Conservation (phyloP, 352 stramenopile genomes). For the Phytophthora colocasiae region DNA sequence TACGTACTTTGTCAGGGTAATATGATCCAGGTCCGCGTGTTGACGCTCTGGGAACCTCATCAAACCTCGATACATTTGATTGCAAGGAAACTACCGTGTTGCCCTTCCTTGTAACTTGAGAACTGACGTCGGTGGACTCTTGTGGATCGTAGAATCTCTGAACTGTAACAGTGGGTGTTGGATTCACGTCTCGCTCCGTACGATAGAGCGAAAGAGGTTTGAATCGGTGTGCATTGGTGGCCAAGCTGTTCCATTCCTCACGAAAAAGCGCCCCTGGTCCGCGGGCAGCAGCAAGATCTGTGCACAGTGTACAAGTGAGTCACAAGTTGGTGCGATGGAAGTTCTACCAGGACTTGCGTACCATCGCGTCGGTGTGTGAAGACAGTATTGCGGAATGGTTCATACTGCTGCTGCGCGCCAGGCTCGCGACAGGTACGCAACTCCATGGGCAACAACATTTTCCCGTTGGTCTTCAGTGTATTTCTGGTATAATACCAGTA, state of each 20-base stretch:
- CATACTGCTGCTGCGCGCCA: constrained; percentile 55
- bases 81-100: constrained; percentile 50
- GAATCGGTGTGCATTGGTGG: constrained; percentile 30
- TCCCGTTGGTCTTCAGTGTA: too few species aligned
- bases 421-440: constrained; percentile 46
- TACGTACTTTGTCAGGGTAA: constrained; percentile 52
- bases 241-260: constrained; percentile 56
- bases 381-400: constrained; percentile 54
- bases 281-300: constrained; percentile 27
- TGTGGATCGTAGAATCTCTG: constrained; percentile 57
- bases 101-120: constrained; percentile 36
- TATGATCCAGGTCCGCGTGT: constrained; percentile 51
- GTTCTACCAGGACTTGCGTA: constrained; percentile 23
- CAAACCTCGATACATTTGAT: constrained; percentile 58
- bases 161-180: constrained; percentile 45
- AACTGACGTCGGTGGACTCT: constrained; percentile 42
- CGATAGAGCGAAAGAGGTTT: constrained; percentile 36
- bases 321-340: neutral
- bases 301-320: neutral
- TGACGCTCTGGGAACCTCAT: constrained; percentile 9
- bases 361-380: constrained; percentile 42
- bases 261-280: constrained; percentile 50
- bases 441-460: constrained; percentile 56
- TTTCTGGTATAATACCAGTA: too few species aligned
- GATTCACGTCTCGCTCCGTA: constrained; percentile 61